These are phyloP conservation scores for Penicillium sp. DNA, from an alignment of 2,329 filamentous ascomycete genomes.

Conservation along the genomic window DNA sequence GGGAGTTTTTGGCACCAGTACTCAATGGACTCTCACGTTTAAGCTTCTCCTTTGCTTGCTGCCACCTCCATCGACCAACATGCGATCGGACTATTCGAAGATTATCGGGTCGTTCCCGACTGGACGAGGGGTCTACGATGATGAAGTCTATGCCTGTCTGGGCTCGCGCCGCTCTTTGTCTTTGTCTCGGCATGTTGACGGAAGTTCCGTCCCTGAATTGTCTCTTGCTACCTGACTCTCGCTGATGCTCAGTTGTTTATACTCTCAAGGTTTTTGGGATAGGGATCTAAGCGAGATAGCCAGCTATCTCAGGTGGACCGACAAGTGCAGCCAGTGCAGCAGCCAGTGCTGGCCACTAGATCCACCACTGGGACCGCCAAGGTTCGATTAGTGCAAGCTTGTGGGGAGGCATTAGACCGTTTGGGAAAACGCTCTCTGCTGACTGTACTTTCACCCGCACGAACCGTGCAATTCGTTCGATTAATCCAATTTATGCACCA, in stretches of 20 bases:
- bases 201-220: background rate
- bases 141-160: conserved; percentile 12
- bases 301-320: background rate
- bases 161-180: background rate
- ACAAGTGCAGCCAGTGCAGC: background rate
- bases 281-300: background rate
- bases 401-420: background rate
- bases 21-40: background rate
- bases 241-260: background rate
- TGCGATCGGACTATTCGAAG: conserved; percentile 17
- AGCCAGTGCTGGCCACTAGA: background rate
- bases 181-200: background rate
- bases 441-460: background rate
- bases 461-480: background rate
- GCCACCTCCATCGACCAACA: conserved; percentile 19
- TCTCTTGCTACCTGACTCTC: background rate
- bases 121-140: conserved; percentile 14
- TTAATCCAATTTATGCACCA: background rate
- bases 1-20: background rate
- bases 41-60: conserved; percentile 8
- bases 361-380: background rate
- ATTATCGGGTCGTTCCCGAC: conserved; percentile 4
- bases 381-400: background rate
- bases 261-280: background rate
- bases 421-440: background rate